phyloP scores from a whole-genome alignment of 257 asterid genomes.

The Petunia secreta region DNA sequence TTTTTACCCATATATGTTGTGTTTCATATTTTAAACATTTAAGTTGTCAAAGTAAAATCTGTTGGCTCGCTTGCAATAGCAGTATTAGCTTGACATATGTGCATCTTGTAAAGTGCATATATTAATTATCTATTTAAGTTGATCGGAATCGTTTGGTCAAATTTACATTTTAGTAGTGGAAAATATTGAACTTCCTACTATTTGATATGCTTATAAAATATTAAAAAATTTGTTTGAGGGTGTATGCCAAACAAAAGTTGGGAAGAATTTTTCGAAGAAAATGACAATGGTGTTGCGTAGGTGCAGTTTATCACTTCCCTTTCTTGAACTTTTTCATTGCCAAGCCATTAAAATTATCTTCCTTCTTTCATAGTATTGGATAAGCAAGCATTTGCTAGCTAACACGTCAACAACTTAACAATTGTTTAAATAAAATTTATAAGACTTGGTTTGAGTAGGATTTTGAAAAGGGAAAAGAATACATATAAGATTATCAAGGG shows the following conservation, averaged over 20 bases:
- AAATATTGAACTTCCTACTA: no score
- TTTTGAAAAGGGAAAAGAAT: neutral
- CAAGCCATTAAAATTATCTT: neutral
- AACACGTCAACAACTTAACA: slow-evolving; percentile 23
- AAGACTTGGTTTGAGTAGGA: slow-evolving; percentile 24
- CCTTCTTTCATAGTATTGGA: slow-evolving; percentile 17
- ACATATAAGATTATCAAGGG: slow-evolving; percentile 16
- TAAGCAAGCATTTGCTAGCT: slow-evolving; percentile 20
- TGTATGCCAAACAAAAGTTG: neutral
- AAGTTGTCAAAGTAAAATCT: neutral
- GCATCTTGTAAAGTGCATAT: neutral
- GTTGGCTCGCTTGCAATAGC: neutral
- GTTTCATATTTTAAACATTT: neutral
- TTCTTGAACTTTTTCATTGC: neutral
- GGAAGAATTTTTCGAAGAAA: neutral
- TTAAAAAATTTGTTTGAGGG: no score
- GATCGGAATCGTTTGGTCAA: no score
- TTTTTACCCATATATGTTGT: neutral
- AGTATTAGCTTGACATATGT: neutral
- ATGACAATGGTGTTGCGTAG: slow-evolving; percentile 7
- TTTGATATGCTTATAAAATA: no score
- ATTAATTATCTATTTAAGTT: neutral
- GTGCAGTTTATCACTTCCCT: neutral
- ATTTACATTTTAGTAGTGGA: no score
- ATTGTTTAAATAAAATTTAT: slow-evolving; percentile 16